phyloP scores from a whole-genome alignment of 202 grass and related monocot species.

The Panicum hallii region DNA sequence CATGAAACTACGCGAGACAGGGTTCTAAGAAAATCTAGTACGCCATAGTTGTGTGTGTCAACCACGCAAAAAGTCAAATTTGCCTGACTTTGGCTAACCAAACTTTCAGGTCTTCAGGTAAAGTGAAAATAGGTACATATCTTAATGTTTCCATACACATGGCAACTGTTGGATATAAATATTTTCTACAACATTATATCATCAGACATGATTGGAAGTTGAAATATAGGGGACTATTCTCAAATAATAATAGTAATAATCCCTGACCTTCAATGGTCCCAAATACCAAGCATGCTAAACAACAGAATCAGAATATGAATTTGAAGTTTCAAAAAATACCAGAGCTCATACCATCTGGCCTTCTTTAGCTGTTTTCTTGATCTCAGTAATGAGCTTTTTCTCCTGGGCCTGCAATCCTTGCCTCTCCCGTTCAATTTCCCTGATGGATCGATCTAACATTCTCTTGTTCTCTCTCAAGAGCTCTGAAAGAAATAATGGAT shows the following conservation, averaged over 20 bases:
- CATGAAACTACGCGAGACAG: background rate
- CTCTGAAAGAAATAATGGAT: slow-evolving; percentile 47
- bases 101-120: background rate
- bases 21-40: background rate
- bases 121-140: slow-evolving; percentile 5
- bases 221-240: background rate
- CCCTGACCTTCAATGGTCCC: background rate
- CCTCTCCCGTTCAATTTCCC: slow-evolving; percentile 76
- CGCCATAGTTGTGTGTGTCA: background rate
- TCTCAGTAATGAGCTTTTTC: slow-evolving; percentile 88
- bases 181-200: background rate
- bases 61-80: background rate
- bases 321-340: background rate
- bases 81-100: background rate
- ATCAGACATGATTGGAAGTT: background rate
- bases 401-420: slow-evolving; percentile 81
- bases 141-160: background rate
- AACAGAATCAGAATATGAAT: background rate
- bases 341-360: slow-evolving; percentile 79
- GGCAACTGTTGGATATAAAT: background rate
- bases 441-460: slow-evolving; percentile 80
- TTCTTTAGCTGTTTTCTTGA: slow-evolving; percentile 90
- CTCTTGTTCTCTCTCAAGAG: slow-evolving; percentile 83
- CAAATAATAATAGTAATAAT: background rate
- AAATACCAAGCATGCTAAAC: background rate